A percentile compares a stretch with the other conserved stretches of the same genome.
Evolutionary conservation across 306 rosid species (phyloP).

Genomic region (Myrica gale): DNA sequence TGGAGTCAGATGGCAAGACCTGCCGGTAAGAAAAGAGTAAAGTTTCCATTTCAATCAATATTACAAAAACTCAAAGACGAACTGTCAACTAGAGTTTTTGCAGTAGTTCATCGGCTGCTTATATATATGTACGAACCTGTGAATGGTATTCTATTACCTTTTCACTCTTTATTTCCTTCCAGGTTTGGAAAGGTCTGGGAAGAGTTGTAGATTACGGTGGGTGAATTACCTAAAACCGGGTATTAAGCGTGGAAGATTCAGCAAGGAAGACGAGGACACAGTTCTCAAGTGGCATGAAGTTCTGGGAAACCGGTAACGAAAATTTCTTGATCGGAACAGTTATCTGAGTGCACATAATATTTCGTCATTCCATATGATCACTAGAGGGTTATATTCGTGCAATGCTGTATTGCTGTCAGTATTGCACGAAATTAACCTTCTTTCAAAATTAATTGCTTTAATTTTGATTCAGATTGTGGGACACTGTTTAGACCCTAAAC

Average conservation of each 20-base stretch:
- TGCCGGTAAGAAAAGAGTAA: slow-evolving; percentile 22
- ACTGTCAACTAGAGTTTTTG: neutral
- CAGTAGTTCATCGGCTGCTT: neutral
- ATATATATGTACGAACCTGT: neutral
- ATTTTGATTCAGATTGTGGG: too few species aligned
- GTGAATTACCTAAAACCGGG: slow-evolving; percentile 42
- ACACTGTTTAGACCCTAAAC: too few species aligned
- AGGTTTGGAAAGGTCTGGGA: slow-evolving; percentile 43
- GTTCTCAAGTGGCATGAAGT: slow-evolving; percentile 30
- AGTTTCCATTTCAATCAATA: neutral
- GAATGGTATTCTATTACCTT: neutral
- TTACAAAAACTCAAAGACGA: neutral
- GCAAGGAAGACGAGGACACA: slow-evolving; percentile 30
- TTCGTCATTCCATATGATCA: too few species aligned
- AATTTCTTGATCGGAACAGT: neutral
- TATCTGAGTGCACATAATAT: too few species aligned
- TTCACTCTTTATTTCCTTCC: neutral
- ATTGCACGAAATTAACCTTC: too few species aligned
- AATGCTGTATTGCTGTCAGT: too few species aligned
- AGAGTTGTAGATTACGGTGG: slow-evolving; percentile 47
- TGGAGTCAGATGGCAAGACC: slow-evolving; percentile 46
- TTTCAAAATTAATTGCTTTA: too few species aligned
- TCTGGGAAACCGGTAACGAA: slow-evolving; percentile 33
- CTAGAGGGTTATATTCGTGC: too few species aligned
- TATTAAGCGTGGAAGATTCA: slow-evolving; percentile 38